Base-by-base conservation (phyloP, 2,329 filamentous ascomycete species). In the Fusarium sp. region DNA sequence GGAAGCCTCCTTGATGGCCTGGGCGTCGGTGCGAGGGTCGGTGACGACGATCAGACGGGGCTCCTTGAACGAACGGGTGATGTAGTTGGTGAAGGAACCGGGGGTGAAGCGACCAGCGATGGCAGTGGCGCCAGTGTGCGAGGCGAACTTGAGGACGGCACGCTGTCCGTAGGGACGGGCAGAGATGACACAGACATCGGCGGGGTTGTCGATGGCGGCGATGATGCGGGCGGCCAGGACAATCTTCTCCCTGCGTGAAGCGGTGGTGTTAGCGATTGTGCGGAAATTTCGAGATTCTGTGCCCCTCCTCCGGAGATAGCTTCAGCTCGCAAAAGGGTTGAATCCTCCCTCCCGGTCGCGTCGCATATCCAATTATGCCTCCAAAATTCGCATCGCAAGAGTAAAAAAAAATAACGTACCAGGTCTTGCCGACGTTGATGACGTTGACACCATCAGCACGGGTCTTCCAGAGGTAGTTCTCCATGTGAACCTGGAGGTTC, bases 51-150 rank as follows among this genome's bases (percentile, higher is more conserved):
- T 98, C 84, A 99, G 91, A 87, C 97, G 97, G 84, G 96, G 96
- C 91, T 99, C 96, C 93, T 98, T 98, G 95, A 99, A 99, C 78
- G 96, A 98, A 84, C 96, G 96, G 87, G 97, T 99, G 93, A 99
- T 99, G 93, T 99, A 99, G 92, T 99, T 99, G 91, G 96, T 99
- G 93, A 99, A 99, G 88, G 96, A 98, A 94, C 96, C 96, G 85
- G 96, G 96, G 84, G 96, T 99, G 93, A 99, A 99, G 86, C 96
- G 96, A 89, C 96, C 96, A 83, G 96, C 97, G 84, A 99, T 99
- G 86, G 96, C 94, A 83, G 95, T 94, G 83, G 97, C 95, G 85
- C 96, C 96, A 79, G 96, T 99, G 93, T 99, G 96, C 77, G 95
- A 90, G 83, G 96, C 96, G 90, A 99, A 99, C 93, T 99, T 99